phyloP scores from a whole-genome alignment of 2,329 filamentous ascomycete genomes.

The Colletotrichum abscissum region DNA sequence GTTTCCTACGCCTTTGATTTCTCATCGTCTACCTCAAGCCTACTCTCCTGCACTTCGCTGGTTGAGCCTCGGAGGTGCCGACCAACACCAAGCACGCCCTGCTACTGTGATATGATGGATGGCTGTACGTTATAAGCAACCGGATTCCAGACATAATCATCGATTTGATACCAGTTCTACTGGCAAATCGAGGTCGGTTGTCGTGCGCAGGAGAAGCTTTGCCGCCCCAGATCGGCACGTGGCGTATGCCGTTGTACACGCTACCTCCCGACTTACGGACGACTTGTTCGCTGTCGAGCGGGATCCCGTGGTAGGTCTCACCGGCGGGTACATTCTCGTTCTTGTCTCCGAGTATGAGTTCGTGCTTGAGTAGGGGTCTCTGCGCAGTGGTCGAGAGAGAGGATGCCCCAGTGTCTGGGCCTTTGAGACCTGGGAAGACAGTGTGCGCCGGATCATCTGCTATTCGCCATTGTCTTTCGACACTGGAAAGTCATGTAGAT shows the following conservation, averaged over 20 bases:
- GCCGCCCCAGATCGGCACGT: neutral
- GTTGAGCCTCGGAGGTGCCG: neutral
- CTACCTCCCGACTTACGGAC: neutral
- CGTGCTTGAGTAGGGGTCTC: neutral
- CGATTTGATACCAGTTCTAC: neutral
- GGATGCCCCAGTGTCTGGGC: neutral
- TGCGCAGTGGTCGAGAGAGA: neutral
- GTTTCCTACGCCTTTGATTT: neutral
- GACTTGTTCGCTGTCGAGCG: neutral
- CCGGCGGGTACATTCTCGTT: neutral
- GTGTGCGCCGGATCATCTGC: neutral
- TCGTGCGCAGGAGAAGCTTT: neutral
- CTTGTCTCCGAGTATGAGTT: neutral
- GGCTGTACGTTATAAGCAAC: neutral
- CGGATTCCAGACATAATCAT: neutral
- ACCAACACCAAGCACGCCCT: neutral
- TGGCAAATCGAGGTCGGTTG: neutral
- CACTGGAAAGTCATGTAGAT: neutral
- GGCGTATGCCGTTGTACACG: neutral
- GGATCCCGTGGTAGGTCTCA: neutral
- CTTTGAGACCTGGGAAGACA: neutral
- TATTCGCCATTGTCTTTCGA: neutral
- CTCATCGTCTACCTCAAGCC: neutral
- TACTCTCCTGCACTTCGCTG: neutral
- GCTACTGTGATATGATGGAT: neutral